phyloP scores from a whole-genome alignment of 2,329 filamentous ascomycete species.

The Aspergillus brasiliensis region DNA sequence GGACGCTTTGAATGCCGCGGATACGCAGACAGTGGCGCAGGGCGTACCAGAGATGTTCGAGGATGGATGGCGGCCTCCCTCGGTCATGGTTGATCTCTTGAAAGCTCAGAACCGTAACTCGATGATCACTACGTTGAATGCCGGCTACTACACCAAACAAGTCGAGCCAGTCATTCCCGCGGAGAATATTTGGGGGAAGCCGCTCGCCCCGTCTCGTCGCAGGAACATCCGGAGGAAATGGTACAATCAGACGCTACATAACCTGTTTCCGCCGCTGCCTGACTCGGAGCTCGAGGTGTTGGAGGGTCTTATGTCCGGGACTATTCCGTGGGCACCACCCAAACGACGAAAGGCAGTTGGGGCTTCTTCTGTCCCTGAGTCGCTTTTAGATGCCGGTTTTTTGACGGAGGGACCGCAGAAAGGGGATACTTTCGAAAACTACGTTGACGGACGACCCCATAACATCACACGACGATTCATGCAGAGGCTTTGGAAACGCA shows the following conservation, averaged over 20 bases:
- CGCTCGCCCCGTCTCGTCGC: constrained; percentile 31
- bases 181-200: constrained; percentile 40
- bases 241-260: constrained; percentile 35
- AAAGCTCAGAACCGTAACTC: constrained; percentile 37
- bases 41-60: constrained; percentile 4
- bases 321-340: constrained; percentile 32
- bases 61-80: constrained; percentile 40
- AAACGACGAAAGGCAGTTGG: constrained; percentile 26
- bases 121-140: constrained; percentile 25
- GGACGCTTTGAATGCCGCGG: constrained; percentile 15
- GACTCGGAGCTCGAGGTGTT: constrained; percentile 38
- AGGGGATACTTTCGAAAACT: constrained; percentile 36
- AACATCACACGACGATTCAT: constrained; percentile 43
- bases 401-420: constrained; percentile 41
- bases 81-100: constrained; percentile 34
- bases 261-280: constrained; percentile 43
- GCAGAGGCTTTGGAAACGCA: constrained; percentile 39
- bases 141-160: constrained; percentile 28
- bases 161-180: constrained; percentile 35
- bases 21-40: neutral
- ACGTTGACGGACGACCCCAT: constrained; percentile 42
- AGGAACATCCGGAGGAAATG: constrained; percentile 41
- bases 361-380: constrained; percentile 2
- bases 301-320: constrained; percentile 36
- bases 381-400: constrained; percentile 28